phyloP scores from a whole-genome alignment of 352 stramenopile genomes.

The Phytopythium aichiense region DNA sequence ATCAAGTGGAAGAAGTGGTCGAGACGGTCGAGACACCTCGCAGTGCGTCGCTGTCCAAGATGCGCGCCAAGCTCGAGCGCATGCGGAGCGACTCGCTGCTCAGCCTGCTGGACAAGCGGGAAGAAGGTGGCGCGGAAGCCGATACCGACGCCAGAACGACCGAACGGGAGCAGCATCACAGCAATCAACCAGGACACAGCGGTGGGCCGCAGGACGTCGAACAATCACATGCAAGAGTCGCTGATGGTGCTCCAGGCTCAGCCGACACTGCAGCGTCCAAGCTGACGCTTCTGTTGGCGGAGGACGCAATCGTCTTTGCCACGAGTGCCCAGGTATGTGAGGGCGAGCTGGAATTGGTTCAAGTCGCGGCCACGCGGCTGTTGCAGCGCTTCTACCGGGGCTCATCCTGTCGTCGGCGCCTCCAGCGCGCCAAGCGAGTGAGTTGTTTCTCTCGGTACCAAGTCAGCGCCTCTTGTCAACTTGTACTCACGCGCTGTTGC shows the following conservation, averaged over 20 bases:
- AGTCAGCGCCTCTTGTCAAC: background rate
- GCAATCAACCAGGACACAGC: background rate
- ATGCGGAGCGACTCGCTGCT: conserved; percentile 21
- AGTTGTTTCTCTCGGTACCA: background rate
- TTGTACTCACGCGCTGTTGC: background rate
- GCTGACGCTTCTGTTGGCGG: conserved; percentile 1
- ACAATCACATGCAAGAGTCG: background rate
- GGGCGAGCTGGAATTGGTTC: conserved; percentile 11
- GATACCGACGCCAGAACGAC: background rate
- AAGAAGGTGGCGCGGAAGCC: background rate
- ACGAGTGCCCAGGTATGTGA: conserved; percentile 1
- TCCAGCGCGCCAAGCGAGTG: conserved; percentile 24
- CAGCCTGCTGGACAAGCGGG: conserved; percentile 11
- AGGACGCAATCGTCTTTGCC: conserved; percentile 1
- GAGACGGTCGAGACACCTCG: background rate
- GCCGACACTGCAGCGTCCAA: background rate
- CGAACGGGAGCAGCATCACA: background rate
- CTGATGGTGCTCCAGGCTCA: background rate
- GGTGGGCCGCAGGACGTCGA: background rate
- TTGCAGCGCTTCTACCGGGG: conserved; percentile 35
- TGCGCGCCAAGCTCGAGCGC: conserved; percentile 27
- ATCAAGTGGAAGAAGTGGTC: background rate
- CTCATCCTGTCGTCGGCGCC: conserved; percentile 17
- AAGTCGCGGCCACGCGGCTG: conserved; percentile 8
- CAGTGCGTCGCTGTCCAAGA: conserved; percentile 12